A percentile compares a stretch with the other conserved stretches of the same genome.
phyloP scores from a whole-genome alignment of 208 protist genomes.

The Vickermania ingenoplastis region DNA sequence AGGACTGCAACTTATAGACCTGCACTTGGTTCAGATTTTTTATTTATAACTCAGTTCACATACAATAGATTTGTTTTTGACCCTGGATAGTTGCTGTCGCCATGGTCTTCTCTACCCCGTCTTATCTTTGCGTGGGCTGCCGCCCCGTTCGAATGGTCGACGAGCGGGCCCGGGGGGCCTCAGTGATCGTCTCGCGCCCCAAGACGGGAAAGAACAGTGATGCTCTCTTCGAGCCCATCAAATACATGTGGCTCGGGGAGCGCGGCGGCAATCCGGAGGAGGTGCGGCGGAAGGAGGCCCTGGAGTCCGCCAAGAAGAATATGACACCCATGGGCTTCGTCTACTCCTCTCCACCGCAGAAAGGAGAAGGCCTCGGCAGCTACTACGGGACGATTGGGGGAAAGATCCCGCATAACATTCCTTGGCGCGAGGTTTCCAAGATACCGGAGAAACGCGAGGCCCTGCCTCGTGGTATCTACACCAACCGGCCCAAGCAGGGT shows the following conservation, averaged over 20 bases:
- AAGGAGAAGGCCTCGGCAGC: slow-evolving; percentile 58
- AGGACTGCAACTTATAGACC: too few species aligned
- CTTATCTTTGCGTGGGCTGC: slow-evolving; percentile 68
- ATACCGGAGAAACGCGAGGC: background rate
- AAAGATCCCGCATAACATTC: background rate
- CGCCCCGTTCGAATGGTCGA: slow-evolving; percentile 54
- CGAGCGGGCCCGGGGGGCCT: slow-evolving; percentile 48
- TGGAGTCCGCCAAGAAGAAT: slow-evolving; percentile 55
- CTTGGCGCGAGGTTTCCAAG: background rate
- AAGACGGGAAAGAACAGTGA: slow-evolving; percentile 80
- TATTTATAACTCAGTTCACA: too few species aligned
- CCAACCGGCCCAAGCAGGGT: slow-evolving; percentile 56
- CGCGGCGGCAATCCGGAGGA: slow-evolving; percentile 53
- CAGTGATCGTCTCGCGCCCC: slow-evolving; percentile 49
- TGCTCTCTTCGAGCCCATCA: slow-evolving; percentile 72
- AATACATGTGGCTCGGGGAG: slow-evolving; percentile 83
- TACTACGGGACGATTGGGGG: slow-evolving; percentile 77
- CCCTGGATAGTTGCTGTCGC: too few species aligned
- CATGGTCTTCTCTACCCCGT: slow-evolving; percentile 88
- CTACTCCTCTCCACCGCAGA: slow-evolving; percentile 30
- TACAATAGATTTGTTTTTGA: too few species aligned
- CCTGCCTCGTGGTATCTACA: slow-evolving; percentile 64
- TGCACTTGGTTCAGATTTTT: too few species aligned
- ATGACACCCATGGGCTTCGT: slow-evolving; percentile 75
- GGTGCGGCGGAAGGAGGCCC: slow-evolving; percentile 29